A percentile compares a stretch with the other conserved stretches of the same genome.
phyloP scores from a whole-genome alignment of 1,284 basidiomycete species.

The Ganoderma sinense region DNA sequence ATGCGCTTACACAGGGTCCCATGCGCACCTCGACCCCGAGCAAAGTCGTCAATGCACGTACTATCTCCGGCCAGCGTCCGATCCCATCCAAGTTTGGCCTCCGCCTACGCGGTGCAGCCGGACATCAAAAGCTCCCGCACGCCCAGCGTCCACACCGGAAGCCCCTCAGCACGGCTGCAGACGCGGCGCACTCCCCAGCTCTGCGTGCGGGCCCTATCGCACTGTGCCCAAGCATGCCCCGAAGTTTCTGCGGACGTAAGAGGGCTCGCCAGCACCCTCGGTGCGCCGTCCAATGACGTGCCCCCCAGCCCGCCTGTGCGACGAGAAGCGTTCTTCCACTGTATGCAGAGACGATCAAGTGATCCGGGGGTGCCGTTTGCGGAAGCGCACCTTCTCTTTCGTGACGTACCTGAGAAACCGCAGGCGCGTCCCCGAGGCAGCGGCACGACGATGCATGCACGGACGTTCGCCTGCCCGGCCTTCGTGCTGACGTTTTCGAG shows the following conservation, averaged over 20 bases:
- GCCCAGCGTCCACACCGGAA: not conserved
- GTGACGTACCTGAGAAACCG: not conserved
- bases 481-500: not conserved
- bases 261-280: not conserved
- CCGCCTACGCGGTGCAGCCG: not conserved
- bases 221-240: not conserved
- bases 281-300: not conserved
- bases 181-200: not conserved
- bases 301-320: not conserved
- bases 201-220: not conserved
- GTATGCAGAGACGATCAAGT: not conserved
- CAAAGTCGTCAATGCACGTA: not conserved
- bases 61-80: not conserved
- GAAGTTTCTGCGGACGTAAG: not conserved
- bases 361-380: not conserved
- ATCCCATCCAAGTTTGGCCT: not conserved
- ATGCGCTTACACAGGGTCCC: not conserved
- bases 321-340: not conserved
- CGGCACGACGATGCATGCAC: not conserved
- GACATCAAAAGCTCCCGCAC: not conserved
- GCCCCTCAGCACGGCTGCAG: not conserved
- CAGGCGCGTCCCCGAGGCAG: not conserved
- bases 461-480: not conserved
- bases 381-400: not conserved
- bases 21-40: not conserved